Percentiles rank a stretch among this genome's conserved stretches.
These are phyloP conservation scores for Platanthera zijinensis DNA, from an alignment of 106 monocot genomes.

Conservation along the genomic window DNA sequence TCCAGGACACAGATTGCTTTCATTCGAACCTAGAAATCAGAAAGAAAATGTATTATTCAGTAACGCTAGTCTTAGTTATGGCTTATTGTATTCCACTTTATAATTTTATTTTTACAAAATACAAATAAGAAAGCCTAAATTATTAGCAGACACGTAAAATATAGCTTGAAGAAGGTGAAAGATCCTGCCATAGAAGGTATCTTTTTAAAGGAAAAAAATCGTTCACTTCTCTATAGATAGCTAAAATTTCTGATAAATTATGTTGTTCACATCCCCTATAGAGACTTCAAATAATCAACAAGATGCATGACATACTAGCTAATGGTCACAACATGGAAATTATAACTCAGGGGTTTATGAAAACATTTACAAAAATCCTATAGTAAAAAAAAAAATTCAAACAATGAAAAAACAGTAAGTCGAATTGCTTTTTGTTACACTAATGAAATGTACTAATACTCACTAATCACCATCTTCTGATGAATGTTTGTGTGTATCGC, in stretches of 20 bases:
- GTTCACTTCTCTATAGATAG: neutral
- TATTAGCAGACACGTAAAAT: neutral
- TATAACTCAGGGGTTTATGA: neutral
- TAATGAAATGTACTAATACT: no score
- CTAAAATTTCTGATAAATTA: neutral
- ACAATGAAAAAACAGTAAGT: neutral
- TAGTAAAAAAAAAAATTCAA: neutral
- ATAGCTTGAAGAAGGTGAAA: neutral
- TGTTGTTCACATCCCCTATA: neutral
- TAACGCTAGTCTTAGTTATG: neutral
- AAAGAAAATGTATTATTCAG: neutral
- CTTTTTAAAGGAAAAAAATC: neutral
- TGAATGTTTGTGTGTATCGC: no score
- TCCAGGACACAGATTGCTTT: slow-evolving; percentile 95
- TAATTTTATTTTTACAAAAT: neutral
- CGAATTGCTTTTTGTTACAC: neutral
- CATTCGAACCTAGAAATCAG: slow-evolving; percentile 74
- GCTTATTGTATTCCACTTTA: neutral
- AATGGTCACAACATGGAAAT: neutral
- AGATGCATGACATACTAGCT: neutral
- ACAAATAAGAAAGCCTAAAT: neutral
- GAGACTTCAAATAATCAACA: neutral
- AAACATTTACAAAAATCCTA: neutral
- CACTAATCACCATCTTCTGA: no score
- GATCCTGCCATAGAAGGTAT: neutral